Percentiles rank a stretch among this genome's conserved stretches.
Conservation (phyloP, 768 basidiomycete genomes). For the Lentinula detonsa region DNA sequence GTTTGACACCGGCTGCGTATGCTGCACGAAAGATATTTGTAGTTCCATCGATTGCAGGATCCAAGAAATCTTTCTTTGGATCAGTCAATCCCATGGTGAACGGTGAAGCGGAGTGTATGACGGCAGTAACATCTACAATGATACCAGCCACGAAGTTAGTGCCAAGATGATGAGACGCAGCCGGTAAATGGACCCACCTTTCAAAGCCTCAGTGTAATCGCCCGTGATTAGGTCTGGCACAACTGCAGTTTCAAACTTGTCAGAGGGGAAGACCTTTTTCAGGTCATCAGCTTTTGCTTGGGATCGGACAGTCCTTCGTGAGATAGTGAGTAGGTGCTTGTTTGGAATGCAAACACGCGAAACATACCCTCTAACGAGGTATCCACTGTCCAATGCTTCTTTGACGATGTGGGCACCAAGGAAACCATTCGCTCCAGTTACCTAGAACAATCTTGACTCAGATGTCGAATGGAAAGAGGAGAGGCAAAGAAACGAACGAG, state of each 20-base stretch:
- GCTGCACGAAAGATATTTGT: constrained; percentile 17
- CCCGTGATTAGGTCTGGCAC: constrained; percentile 6
- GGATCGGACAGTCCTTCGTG: constrained; percentile 7
- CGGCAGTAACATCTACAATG: not conserved
- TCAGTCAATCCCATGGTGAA: constrained; percentile 7
- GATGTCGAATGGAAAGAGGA: not conserved
- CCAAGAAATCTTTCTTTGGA: constrained; percentile 15
- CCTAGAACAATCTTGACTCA: not conserved
- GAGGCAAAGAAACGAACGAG: not conserved
- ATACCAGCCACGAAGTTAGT: not conserved
- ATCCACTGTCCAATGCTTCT: constrained; percentile 11
- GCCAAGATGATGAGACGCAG: not conserved
- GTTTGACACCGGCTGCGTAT: constrained; percentile 12
- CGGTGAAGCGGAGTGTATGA: constrained; percentile 10
- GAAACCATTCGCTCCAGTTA: constrained; percentile 15
- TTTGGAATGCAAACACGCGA: not conserved
- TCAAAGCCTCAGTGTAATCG: constrained; percentile 34
- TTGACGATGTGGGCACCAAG: constrained; percentile 13
- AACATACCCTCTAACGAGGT: constrained; percentile 11
- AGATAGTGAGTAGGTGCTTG: not conserved
- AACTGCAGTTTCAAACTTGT: constrained; percentile 8
- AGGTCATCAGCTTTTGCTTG: constrained; percentile 3
- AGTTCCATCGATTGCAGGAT: constrained; percentile 17
- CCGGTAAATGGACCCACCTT: constrained; percentile 20
- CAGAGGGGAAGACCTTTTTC: constrained; percentile 3